Base-by-base conservation (phyloP, 83 land plant species). In the Picea engelmannii region DNA sequence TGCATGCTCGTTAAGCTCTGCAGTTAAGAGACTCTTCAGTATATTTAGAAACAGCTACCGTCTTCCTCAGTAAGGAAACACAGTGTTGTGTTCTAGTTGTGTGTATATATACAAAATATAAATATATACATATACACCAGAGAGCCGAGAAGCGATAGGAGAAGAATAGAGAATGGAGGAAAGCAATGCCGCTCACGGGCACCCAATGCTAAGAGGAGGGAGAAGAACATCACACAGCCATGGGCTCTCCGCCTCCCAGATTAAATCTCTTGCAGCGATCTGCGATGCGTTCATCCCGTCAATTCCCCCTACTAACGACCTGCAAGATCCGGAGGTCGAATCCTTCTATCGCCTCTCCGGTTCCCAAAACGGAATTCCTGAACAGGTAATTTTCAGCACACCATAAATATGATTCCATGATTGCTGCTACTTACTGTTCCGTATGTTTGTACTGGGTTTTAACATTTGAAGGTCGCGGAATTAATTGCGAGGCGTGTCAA, bases 401-500 rank as follows among this genome's bases (percentile, higher is more conserved):
- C 21, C 6, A 63, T 63, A 63, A 63, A 63, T 18, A 63, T 21
- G 66, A 63, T 63, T 18, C 0, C 1, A 18, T 63, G 66, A 63
- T 63, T 63, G 66, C 6, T 0, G 13, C 13, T 18, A 18, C 7
- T 63, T 63, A 63, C 66, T n/a, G 3, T 0, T 16, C 4, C 3
- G n/a, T 47, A 75, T 18, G 3, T 75, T 75, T 42, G 8, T 21
- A 6, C 7, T 49, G 23, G 78, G 25, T 75, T 75, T 10, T 10
- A 6, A n/a, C 2, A 0, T 44, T 61, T 49, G 42, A 59, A 83
- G 90, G 90, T n/a, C n/a, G n/a, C n/a, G n/a, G n/a, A n/a, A n/a
- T n/a, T n/a, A n/a, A n/a, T n/a, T n/a, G n/a, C n/a, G 65, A 69
- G 25, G 68, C 42, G 78, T 10, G 77, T 81, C 8, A 77, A n/a